Evolutionary conservation across 805 yeast species (phyloP), one percentile per base, ranked within the genome.

Genomic region (Spathaspora arborariae): DNA sequence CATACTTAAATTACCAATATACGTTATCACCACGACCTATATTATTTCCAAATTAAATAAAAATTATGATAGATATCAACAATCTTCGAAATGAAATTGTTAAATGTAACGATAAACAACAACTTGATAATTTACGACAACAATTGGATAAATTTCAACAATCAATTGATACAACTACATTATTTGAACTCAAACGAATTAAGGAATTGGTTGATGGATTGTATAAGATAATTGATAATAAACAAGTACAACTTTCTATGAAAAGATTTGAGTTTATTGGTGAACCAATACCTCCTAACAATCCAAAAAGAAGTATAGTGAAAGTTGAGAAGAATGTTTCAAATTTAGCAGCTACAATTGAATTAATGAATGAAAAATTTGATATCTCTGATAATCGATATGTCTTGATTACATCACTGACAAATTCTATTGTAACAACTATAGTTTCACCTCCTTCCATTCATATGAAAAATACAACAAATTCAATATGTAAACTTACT

Each of bases 201-300:
- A 50, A 50, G 7, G 55, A 52, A 5, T 35, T 49, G n/a, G 44
- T 63, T 13, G 52, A 53, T 1, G 21, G 46, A 20, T 48, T 68
- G 11, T 52, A 57, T 45, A 59, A 51, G 45, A 40, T 54, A 2
- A 40, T 65, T 11, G 64, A 60, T 6, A 44, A 48, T 18, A 60
- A 60, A 40, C 51, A 48, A 26, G 51, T 49, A 21, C 48, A 52
- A 7, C 35, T 56, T 7, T 53, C 48, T 20, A 27, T 46, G 9
- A 41, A 45, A 11, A 42, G 48, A 39, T 69, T 70, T 45, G 43
- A 44, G 22, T 70, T 69, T 41, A 35, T 18, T 11, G 74, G 74
- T 2, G 58, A 46, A 0, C 75, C 75, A 1, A 47, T 56, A 10
- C 54, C 56, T 4, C 46, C 50, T n/a, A 27, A 20, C 20, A 36